Evolutionary conservation across 345 rosid genomes (phyloP).

Genomic region (Citrus mangshanensis): DNA sequence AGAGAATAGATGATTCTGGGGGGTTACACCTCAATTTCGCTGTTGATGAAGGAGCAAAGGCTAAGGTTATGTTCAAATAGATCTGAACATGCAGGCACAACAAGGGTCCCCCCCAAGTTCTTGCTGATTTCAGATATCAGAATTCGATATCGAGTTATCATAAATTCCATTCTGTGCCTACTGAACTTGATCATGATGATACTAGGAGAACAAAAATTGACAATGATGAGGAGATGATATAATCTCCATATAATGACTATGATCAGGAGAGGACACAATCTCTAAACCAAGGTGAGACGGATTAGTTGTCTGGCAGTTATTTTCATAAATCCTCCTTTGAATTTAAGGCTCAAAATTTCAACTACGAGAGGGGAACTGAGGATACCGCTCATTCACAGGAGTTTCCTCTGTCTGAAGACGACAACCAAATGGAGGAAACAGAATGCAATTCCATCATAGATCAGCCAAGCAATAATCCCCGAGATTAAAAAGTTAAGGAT

Average conservation of each 20-base stretch:
- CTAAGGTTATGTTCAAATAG: not conserved
- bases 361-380: slow-evolving; percentile 22
- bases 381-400: slow-evolving; percentile 26
- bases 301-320: slow-evolving; percentile 24
- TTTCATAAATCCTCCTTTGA: slow-evolving; percentile 22
- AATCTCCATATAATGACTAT: slow-evolving; percentile 1
- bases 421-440: not conserved
- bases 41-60: slow-evolving; percentile 5
- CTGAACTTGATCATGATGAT: slow-evolving; percentile 9
- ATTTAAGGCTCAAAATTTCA: slow-evolving; percentile 16
- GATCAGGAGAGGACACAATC: slow-evolving; percentile 12
- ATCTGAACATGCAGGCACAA: slow-evolving; percentile 3
- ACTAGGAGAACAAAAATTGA: not conserved
- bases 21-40: not conserved
- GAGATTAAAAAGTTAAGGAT: not conserved
- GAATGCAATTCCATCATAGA: not conserved
- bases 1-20: slow-evolving; percentile 4
- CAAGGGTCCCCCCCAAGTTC: not conserved
- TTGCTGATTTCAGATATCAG: not conserved
- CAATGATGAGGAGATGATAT: slow-evolving; percentile 8
- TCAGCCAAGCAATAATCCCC: not conserved
- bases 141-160: not conserved
- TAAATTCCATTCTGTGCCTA: not conserved
- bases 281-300: slow-evolving; percentile 26
- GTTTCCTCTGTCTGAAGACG: slow-evolving; percentile 14